Base-by-base conservation (phyloP, 768 basidiomycete genomes). In the Russula sp. region DNA sequence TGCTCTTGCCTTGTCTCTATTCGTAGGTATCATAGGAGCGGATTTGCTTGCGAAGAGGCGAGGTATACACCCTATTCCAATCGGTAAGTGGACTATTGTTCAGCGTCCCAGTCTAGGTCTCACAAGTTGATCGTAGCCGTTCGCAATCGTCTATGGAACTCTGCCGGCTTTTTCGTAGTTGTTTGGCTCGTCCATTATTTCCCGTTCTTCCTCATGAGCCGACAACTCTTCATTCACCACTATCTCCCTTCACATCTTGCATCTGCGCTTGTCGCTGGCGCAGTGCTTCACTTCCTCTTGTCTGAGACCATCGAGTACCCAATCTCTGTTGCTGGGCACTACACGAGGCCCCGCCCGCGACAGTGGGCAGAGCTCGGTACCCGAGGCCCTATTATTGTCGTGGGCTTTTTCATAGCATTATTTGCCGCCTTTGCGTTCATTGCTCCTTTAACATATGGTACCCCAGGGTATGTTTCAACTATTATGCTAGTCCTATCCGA, bases 191-290 rank as follows among this genome's bases (percentile, higher is more conserved):
- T 91, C 61, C 97, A 99, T 75, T 99, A 97, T 78, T 78, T 89
- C 72, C 97, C 97, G 7, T 99, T 98, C 83, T 99, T 92, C 87
- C 81, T 98, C 30, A 96, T 99, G 93, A 89, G 83, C 72, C 90
- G 97, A 44, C 97, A 99, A 72, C 81, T 95, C 49, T 99, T 99
- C 82, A 79, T 99, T 28, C 97, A 99, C 74, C 95, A 97, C 75
- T 99, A 99, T 75, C 87, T 99, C 4, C 96, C 96, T 16, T 96
- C 96, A 0, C 97, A 99, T 73, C 81, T 99, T 48, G 88, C 91
- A 14, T 95, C 93, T 16, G 89, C 94, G 14, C 81, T 98, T 62
- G 85, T 98, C 63, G 94, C 96, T 46, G 97, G 97, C 49, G 84
- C 93, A 6, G 89, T 97, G 20, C 79, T 98, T 70, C 91, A 90